These are phyloP conservation scores for Phyllosticta capitalensis DNA, from an alignment of 2,329 filamentous ascomycete species.

Conservation along the genomic window DNA sequence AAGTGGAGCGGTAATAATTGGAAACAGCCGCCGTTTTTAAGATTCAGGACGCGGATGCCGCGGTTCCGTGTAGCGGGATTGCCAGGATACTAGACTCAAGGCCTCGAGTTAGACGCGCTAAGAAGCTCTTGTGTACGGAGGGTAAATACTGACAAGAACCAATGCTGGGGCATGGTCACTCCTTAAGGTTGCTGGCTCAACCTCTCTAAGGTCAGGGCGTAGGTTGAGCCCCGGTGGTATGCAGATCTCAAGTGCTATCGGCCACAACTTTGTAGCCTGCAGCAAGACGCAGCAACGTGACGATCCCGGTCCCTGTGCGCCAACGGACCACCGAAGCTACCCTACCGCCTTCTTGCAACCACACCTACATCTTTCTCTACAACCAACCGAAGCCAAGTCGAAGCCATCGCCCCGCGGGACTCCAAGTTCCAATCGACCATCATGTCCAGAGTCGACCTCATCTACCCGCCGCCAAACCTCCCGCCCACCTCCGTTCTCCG, in stretches of 20 bases:
- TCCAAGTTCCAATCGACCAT: background rate
- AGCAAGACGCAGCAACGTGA: background rate
- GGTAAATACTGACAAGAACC: background rate
- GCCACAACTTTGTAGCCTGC: background rate
- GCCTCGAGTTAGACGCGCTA: background rate
- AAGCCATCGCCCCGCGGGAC: background rate
- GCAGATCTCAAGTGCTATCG: background rate
- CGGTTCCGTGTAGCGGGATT: background rate
- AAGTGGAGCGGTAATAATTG: background rate
- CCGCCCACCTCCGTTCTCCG: conserved; percentile 32
- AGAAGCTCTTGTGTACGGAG: background rate
- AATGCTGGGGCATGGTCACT: background rate
- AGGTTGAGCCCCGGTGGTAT: background rate
- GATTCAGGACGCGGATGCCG: background rate
- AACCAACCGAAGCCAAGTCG: background rate
- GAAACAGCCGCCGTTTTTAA: background rate
- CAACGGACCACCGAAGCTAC: background rate
- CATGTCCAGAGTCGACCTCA: conserved; percentile 22
- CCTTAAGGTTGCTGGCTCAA: background rate
- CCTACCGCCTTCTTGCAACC: background rate
- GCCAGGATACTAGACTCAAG: background rate
- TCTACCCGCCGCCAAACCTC: conserved; percentile 31
- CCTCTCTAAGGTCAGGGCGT: background rate
- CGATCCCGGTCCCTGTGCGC: background rate
- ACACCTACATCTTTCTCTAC: background rate